phyloP scores from a whole-genome alignment of 1,139 yeast genomes.

The Nakaseomyces sp. region DNA sequence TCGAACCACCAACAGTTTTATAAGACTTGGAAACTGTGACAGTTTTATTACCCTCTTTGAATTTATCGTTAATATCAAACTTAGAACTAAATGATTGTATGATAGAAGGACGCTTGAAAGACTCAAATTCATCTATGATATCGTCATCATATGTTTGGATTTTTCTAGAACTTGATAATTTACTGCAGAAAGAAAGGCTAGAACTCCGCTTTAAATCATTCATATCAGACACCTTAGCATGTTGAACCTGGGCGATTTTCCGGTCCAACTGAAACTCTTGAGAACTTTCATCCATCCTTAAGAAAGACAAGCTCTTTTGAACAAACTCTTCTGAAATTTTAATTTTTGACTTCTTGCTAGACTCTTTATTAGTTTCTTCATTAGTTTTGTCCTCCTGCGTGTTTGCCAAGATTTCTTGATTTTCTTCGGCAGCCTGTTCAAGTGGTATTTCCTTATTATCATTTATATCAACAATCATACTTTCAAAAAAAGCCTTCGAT shows the following conservation, averaged over 20 bases:
- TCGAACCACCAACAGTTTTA: constrained; percentile 48
- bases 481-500: constrained; percentile 64
- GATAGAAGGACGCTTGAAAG: constrained; percentile 42
- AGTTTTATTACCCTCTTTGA: constrained; percentile 41
- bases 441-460: constrained; percentile 12
- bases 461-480: constrained; percentile 47
- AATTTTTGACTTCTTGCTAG: constrained; percentile 24
- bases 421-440: constrained; percentile 17
- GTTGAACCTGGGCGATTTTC: constrained; percentile 31
- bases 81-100: constrained; percentile 40
- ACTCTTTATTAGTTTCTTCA: constrained; percentile 2
- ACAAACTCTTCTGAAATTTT: constrained; percentile 49
- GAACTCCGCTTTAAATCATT: neutral
- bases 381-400: constrained; percentile 9
- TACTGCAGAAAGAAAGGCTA: constrained; percentile 13
- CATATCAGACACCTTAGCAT: constrained; percentile 36
- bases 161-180: constrained; percentile 7
- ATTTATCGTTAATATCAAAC: constrained; percentile 34
- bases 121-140: constrained; percentile 17
- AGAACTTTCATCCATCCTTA: constrained; percentile 36
- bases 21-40: constrained; percentile 51
- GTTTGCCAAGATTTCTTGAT: constrained; percentile 12
- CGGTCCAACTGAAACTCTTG: constrained; percentile 33
- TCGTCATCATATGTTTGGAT: neutral
- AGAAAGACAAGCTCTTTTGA: constrained; percentile 55